Percentiles rank a stretch among this genome's conserved stretches.
Conservation (phyloP, 768 basidiomycete genomes). For the Lactarius trivialis region DNA sequence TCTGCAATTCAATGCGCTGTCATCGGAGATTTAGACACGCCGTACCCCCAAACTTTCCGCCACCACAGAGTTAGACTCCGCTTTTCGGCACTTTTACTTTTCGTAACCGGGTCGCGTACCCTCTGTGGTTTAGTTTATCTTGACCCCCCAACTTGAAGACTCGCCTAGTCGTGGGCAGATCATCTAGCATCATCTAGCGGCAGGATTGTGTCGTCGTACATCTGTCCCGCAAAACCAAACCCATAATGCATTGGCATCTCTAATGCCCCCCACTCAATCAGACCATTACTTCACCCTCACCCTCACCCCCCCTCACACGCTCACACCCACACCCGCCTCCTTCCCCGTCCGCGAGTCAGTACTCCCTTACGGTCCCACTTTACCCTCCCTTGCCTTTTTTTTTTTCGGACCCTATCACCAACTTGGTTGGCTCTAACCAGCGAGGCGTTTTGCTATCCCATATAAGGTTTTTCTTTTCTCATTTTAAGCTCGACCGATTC, state of each 20-base stretch:
- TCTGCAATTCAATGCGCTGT: slow-evolving; percentile 12
- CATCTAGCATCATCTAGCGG: not conserved
- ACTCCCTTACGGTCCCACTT: not conserved
- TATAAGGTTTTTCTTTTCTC: not conserved
- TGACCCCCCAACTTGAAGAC: not conserved
- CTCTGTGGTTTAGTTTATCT: not conserved
- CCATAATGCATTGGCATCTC: not conserved
- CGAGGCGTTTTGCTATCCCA: not conserved
- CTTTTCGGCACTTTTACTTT: not conserved
- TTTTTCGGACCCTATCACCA: not conserved
- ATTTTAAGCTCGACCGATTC: not conserved
- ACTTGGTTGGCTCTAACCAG: not conserved
- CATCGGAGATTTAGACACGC: slow-evolving; percentile 5
- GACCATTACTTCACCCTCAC: not conserved
- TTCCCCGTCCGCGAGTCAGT: not conserved
- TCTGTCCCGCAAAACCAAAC: not conserved
- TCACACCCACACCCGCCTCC: not conserved
- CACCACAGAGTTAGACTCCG: slow-evolving; percentile 9
- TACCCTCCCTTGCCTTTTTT: not conserved
- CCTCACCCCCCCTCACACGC: not conserved
- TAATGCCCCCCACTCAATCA: not conserved
- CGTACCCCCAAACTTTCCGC: slow-evolving; percentile 1
- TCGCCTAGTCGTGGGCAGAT: not conserved
- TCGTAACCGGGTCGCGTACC: not conserved
- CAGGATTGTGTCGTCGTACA: not conserved